Evolutionary conservation across 345 rosid species (phyloP).

Genomic region (Gossypium sturtianum): DNA sequence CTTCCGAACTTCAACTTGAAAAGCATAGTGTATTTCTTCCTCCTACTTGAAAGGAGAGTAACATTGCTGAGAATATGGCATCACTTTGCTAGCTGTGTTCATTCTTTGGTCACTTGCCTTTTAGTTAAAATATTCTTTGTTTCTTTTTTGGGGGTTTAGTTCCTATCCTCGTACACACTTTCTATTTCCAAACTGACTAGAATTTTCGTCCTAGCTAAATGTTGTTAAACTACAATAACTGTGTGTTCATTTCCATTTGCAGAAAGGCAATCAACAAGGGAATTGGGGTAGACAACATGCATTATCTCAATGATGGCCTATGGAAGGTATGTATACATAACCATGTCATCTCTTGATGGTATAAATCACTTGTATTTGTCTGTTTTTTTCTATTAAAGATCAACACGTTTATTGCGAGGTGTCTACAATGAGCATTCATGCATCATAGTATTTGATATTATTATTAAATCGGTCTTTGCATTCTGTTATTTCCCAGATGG

Average conservation of each 20-base stretch:
- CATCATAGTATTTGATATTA: background rate
- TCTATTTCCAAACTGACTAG: background rate
- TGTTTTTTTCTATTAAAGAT: background rate
- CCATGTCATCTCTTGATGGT: conserved; percentile 71
- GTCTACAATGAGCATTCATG: background rate
- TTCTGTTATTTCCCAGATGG: conserved; percentile 53
- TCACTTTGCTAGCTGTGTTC: background rate
- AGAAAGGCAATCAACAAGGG: conserved; percentile 91
- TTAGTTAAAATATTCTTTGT: background rate
- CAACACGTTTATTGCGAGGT: background rate
- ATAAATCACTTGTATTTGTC: background rate
- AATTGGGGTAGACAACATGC: conserved; percentile 97
- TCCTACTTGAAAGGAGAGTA: background rate
- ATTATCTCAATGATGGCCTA: conserved; percentile 95
- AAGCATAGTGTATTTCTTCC: background rate
- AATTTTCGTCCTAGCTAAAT: background rate
- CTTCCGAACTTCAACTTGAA: background rate
- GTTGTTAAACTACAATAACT: background rate
- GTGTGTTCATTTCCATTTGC: conserved; percentile 14
- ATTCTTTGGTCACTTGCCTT: background rate
- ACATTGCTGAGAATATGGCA: background rate
- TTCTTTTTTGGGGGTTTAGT: background rate
- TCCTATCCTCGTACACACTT: background rate
- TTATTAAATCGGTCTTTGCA: background rate
- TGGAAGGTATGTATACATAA: conserved; percentile 69